Evolutionary conservation across 805 yeast species (phyloP).

Genomic region (Debaryomyces castellii): DNA sequence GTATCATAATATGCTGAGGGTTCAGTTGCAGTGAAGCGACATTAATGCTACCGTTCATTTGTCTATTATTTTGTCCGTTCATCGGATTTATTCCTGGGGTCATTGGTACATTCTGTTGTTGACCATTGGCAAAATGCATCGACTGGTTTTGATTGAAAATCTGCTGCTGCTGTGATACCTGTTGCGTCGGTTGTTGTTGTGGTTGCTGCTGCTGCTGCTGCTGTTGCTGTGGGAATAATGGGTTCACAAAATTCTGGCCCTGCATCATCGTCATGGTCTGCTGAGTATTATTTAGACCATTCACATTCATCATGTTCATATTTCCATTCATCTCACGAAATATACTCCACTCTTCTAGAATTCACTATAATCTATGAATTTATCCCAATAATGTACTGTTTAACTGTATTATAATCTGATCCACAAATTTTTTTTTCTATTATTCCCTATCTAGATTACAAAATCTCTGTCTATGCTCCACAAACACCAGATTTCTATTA

Average conservation of each 20-base stretch:
- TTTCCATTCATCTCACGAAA: conserved; percentile 7
- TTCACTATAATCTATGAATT: background rate
- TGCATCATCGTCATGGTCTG: conserved; percentile 11
- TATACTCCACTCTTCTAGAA: background rate
- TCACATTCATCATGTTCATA: conserved; percentile 10
- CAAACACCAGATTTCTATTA: background rate
- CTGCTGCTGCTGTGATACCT: background rate
- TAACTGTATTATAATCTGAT: background rate
- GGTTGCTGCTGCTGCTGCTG: conserved; percentile 5
- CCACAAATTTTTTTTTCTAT: no score
- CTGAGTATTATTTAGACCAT: conserved; percentile 8
- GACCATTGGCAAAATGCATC: background rate
- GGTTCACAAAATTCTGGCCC: conserved; percentile 8
- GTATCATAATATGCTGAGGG: background rate
- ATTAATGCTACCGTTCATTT: conserved; percentile 1
- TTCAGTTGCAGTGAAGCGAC: background rate
- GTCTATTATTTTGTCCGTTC: conserved; percentile 3
- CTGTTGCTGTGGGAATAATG: conserved; percentile 11
- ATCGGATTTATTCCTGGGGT: conserved; percentile 1
- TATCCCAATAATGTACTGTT: background rate
- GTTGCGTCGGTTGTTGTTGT: background rate
- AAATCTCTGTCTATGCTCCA: background rate
- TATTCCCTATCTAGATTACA: background rate
- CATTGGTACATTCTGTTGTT: background rate
- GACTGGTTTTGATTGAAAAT: background rate